Base-by-base conservation (phyloP, 129 eudicot genomes). In the Tagetes erecta region DNA sequence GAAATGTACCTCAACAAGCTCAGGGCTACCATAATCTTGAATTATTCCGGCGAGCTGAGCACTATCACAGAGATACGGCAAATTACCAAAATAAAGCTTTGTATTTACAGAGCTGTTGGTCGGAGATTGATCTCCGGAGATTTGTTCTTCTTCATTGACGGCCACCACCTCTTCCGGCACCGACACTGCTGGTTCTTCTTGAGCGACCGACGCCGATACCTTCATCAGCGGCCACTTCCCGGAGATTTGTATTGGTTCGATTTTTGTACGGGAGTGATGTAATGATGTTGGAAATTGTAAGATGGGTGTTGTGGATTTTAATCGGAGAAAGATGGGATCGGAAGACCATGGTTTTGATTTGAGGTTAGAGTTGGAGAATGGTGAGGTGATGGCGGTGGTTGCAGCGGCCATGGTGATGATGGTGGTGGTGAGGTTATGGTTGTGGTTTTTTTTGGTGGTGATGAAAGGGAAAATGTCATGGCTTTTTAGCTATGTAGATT, bases 11-110 rank as follows among this genome's bases (percentile, higher is more conserved):
- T 93, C 98, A 86, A 93, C 87, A 42, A 93, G 90, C 80, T 93
- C 98, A 0, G 96, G 96, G 68, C 78, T 87, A 53, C 80, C 96
- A 68, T 86, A 90, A 36, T 83, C 86, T 78, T 93, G 98, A 68
- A 93, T 80, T 36, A 93, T 86, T 4, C 95, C 98, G 78, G 96
- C 98, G 66, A 93, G 95, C 67, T 87, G 92, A 51, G 98, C 95
- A 84, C 98, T 93, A 60, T 93, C 98, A 68, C 92, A 88, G 42
- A 69, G 82, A 73, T 90, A 93, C 9, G 96, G 98, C 84, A 93
- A 80, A 75, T 93, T 93, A 63, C 98, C 98, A 53, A 90, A 81
- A 37, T 93, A 93, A 37, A 90, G 87, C 87, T 93, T 62, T 5
- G 67, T 62, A 12, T 62, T 62, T 5, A 62, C 65, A 33, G 65